A percentile compares a stretch with the other conserved stretches of the same genome.
Conservation (phyloP, 2,329 filamentous ascomycete genomes). For the Erysiphe pulchra region DNA sequence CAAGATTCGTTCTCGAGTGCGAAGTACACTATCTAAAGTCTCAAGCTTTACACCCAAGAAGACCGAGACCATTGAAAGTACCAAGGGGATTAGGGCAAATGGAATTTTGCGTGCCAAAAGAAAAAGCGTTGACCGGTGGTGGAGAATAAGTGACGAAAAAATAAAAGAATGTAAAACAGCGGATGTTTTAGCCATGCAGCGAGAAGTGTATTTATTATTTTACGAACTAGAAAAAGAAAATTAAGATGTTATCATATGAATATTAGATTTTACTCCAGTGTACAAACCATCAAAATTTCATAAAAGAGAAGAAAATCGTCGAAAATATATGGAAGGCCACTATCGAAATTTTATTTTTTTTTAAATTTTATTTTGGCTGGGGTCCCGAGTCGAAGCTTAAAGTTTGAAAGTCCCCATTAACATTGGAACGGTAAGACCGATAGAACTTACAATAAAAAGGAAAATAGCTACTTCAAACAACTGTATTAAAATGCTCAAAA, state of each 20-base stretch:
- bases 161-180: slow-evolving; percentile 81
- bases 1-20: slow-evolving; percentile 29
- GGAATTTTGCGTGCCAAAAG: slow-evolving; percentile 12
- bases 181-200: slow-evolving; percentile 81
- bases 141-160: slow-evolving; percentile 94
- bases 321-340: too few species aligned
- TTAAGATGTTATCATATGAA: background rate
- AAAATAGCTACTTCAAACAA: too few species aligned
- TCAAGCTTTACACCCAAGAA: slow-evolving; percentile 1
- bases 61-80: background rate
- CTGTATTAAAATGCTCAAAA: too few species aligned
- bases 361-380: too few species aligned
- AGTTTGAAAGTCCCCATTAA: too few species aligned
- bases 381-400: too few species aligned
- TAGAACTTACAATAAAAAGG: too few species aligned
- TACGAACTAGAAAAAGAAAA: slow-evolving; percentile 44
- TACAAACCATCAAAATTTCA: too few species aligned
- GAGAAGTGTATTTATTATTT: slow-evolving; percentile 86
- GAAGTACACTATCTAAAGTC: slow-evolving; percentile 24
- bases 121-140: slow-evolving; percentile 56
- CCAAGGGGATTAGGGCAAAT: background rate
- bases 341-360: too few species aligned
- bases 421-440: too few species aligned
- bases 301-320: too few species aligned
- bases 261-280: background rate